Conservation (phyloP, 2,329 filamentous ascomycete genomes). For the Exophiala aquamarina region DNA sequence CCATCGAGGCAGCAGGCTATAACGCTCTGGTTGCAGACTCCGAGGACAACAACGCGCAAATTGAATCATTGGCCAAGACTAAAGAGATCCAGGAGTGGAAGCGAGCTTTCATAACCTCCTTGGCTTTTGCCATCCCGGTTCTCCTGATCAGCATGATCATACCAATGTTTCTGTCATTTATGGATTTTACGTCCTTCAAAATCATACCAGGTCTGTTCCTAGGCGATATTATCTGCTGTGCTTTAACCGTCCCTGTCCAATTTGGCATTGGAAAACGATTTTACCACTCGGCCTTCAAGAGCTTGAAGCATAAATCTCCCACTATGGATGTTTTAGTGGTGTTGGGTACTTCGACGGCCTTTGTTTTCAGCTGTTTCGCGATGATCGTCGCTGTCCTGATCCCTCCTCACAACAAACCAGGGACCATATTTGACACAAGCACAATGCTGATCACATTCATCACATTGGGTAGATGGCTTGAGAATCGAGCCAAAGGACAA, state of each 20-base stretch:
- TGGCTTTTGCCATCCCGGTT: conserved; percentile 83
- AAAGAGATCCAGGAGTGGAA: conserved; percentile 95
- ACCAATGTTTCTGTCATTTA: conserved; percentile 74
- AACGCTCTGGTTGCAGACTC: conserved; percentile 88
- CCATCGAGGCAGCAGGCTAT: conserved; percentile 77
- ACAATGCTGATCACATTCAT: conserved; percentile 98
- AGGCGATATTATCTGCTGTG: conserved; percentile 80
- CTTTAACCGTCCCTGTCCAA: conserved; percentile 87
- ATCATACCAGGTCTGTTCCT: conserved; percentile 76
- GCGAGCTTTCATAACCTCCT: conserved; percentile 72
- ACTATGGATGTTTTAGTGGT: conserved; percentile 98
- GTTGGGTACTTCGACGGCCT: conserved; percentile 88
- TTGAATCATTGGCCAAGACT: conserved; percentile 94
- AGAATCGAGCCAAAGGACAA: conserved; percentile 93
- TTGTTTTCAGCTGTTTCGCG: conserved; percentile 87
- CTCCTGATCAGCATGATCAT: conserved; percentile 91
- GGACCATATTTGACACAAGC: conserved; percentile 94
- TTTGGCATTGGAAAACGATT: conserved; percentile 96
- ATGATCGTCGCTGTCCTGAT: conserved; percentile 79
- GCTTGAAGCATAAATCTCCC: conserved; percentile 81
- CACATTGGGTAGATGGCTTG: conserved; percentile 83
- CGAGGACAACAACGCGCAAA: conserved; percentile 94
- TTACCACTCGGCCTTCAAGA: conserved; percentile 91
- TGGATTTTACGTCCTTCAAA: conserved; percentile 74
- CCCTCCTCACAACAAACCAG: conserved; percentile 75